A percentile compares a stretch with the other conserved stretches of the same genome.
Evolutionary conservation across 768 basidiomycete genomes (phyloP).

Genomic region (Psilocybe tampanensis): DNA sequence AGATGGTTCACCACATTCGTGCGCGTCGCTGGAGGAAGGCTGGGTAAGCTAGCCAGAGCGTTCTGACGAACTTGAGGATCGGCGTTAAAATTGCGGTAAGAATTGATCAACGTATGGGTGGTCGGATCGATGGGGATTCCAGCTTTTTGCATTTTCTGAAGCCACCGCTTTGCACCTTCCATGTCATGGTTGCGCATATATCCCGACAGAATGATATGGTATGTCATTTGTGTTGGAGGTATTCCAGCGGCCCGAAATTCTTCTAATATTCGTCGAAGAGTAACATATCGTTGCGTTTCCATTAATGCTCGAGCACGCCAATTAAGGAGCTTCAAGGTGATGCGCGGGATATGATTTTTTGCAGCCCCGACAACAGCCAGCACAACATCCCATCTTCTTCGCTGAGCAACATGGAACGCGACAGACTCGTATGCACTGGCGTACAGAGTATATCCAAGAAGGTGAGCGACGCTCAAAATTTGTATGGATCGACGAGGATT

Average conservation of each 20-base stretch:
- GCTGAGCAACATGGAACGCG: constrained; percentile 48
- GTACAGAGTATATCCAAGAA: constrained; percentile 50
- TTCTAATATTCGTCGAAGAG: constrained; percentile 46
- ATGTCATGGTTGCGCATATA: constrained; percentile 72
- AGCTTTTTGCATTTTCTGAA: constrained; percentile 59
- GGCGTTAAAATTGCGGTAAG: constrained; percentile 62
- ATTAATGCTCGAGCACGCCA: constrained; percentile 68
- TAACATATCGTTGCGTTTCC: constrained; percentile 51
- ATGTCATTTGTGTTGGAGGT: constrained; percentile 62
- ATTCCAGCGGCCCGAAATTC: constrained; percentile 52
- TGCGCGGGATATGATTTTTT: constrained; percentile 47
- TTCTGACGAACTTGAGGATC: constrained; percentile 55
- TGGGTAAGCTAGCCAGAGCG: constrained; percentile 48
- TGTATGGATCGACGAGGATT: constrained; percentile 43
- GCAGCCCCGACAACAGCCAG: constrained; percentile 51
- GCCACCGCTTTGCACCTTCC: constrained; percentile 48
- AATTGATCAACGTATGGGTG: constrained; percentile 62
- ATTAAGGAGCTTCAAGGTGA: constrained; percentile 63
- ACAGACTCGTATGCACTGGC: constrained; percentile 62
- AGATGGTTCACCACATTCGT: constrained; percentile 70
- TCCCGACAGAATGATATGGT: constrained; percentile 67
- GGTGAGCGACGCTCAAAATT: constrained; percentile 49
- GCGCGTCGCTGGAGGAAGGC: constrained; percentile 40
- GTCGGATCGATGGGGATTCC: constrained; percentile 55
- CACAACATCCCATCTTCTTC: constrained; percentile 52